Base-by-base conservation (phyloP, 768 basidiomycete genomes). In the Boletus rubropictus region DNA sequence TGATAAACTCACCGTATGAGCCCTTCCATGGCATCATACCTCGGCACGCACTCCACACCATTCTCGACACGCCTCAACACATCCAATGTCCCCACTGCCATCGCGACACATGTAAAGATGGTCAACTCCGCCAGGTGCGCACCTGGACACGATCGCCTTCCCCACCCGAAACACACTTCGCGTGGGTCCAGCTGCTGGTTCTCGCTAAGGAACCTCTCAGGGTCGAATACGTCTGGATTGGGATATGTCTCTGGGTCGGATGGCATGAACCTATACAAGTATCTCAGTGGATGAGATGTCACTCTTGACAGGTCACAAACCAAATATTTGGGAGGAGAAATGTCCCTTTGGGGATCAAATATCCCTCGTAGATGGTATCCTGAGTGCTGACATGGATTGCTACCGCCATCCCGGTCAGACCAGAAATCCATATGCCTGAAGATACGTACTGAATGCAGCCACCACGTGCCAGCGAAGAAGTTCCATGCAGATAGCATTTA, bases 151-250 rank as follows among this genome's bases (percentile, higher is more conserved):
- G 4, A 38, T 12, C 51, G 49, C 24, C 51, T 49, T 33, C 48
- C 58, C 33, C 27, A 59, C 14, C 58, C 51, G 34, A 59, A 60
- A 48, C 52, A 57, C 2, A 14, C 49, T 2, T 50, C 44, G 4
- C 49, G 39, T 2, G 50, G 47, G 11, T 58, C 52, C 1, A 33
- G 39, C 6, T 60, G 42, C 5, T 22, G 48, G 6, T 49, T 3
- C 6, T 48, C 35, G 9, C 47, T 43, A 4, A 52, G 47, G 12
- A 29, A 29, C 12, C 29, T 29, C 29, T 11, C 29, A 3, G 29
- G 29, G 29, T 29, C 29, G 29, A 29, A 29, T 12, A 11, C 12
- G 1, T 29, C 29, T 12, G 29, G 29, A 29, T 29, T 29, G 11
- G 29, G 11, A 29, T 29, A 29, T 29, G 29, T 29, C 29, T 29